Percentiles rank a stretch among this genome's conserved stretches.
Conservation (phyloP, 345 rosid species). For the Lumnitzera littorea region DNA sequence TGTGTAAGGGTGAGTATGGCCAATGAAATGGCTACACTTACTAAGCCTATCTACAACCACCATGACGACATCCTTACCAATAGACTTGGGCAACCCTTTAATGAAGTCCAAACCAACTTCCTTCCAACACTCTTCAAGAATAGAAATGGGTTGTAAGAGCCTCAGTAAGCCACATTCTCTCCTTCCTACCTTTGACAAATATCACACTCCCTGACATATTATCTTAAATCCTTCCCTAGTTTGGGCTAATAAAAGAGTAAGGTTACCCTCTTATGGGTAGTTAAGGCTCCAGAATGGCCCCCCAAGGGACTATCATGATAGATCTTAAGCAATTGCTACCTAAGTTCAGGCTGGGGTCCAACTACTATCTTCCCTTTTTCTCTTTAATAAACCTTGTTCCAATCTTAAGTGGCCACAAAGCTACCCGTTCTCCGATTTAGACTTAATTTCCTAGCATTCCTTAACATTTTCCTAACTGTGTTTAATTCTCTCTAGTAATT, state of each 20-base stretch:
- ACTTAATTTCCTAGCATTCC: too few relatives aligned
- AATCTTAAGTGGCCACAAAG: too few relatives aligned
- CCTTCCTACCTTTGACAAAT: not conserved
- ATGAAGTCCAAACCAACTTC: not conserved
- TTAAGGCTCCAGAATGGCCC: not conserved
- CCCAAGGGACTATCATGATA: not conserved
- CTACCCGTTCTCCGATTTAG: too few relatives aligned
- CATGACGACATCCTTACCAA: not conserved
- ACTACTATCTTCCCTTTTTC: too few relatives aligned
- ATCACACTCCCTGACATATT: too few relatives aligned
- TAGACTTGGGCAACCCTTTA: not conserved
- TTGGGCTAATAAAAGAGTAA: not conserved
- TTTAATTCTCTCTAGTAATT: not conserved
- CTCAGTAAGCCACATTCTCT: not conserved
- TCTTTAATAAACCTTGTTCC: too few relatives aligned
- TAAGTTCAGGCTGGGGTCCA: too few relatives aligned
- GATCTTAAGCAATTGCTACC: not conserved
- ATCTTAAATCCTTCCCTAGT: not conserved
- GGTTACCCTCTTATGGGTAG: not conserved
- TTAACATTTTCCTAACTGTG: not conserved
- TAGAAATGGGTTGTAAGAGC: not conserved
- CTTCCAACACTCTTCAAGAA: not conserved
- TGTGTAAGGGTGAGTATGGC: too few relatives aligned
- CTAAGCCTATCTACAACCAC: conserved; percentile 3
- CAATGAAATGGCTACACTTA: too few relatives aligned